Evolutionary conservation across 257 asterid genomes (phyloP), one percentile per base, ranked within the genome.

Genomic region (Scutellaria barbata): DNA sequence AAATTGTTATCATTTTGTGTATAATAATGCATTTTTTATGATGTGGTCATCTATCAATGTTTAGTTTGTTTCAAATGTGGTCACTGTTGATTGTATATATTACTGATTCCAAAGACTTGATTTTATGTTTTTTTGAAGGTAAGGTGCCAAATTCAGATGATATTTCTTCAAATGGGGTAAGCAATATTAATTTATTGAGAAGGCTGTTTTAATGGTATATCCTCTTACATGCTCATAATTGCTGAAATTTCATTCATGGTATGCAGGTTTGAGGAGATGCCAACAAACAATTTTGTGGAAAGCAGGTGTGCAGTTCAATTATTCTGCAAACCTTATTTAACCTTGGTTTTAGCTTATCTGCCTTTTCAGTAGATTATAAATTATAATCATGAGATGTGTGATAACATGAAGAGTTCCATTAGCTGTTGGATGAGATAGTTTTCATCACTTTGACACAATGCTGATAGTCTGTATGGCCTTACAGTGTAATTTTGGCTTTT

Each of bases 261-360:
- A 7, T 84, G 80, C 86, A 94, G 98, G 71, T 95, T 95, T 72
- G 99, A 95, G 81, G 99, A 95, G 86, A 95, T 95, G 99, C 94
- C 96, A 3, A 95, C 99, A 54, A 87, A 92, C 81, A 92, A 95
- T 74, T 95, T 54, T 81, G 98, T 89, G 47, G 99, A 95, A 66
- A 95, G 98, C 97, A 92, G 98, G 98, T 94, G 63, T 30, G 35
- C 35, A 2, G 35, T 30, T 30, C 35, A 30, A 30, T 30, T 66
- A 35, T 9, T 20, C 22, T 17, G 46, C 45, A 58, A 37, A 52
- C 68, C 68, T 42, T 33, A 43, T 66, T 54, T 52, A 57, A 52
- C 66, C 35, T 70, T 68, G 45, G 6, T 68, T 30, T 30, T 30
- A 43, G 54, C 20, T 60, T 42, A 46, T 20, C 46, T 43, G 45